Evolutionary conservation across 345 rosid species (phyloP).

Genomic region (Gossypium herbaceum): DNA sequence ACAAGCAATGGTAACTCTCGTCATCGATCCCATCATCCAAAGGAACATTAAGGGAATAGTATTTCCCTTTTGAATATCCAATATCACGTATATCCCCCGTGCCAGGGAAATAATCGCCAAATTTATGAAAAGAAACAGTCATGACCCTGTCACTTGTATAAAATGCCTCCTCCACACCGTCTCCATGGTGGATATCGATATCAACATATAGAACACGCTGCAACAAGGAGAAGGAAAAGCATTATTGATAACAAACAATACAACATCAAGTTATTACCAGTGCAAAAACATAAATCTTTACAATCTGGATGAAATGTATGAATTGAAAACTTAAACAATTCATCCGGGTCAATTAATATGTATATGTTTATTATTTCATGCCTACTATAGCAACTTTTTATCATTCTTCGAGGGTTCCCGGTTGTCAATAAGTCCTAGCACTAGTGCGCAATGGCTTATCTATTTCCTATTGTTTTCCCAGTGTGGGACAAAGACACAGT

Average conservation of each 20-base stretch:
- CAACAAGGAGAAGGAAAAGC: conserved; percentile 14
- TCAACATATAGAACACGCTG: conserved; percentile 71
- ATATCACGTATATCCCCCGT: conserved; percentile 56
- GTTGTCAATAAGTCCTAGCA: background rate
- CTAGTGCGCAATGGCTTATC: background rate
- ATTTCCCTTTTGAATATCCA: conserved; percentile 55
- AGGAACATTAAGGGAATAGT: conserved; percentile 65
- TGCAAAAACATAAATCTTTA: background rate
- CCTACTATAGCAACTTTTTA: background rate
- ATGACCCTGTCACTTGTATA: conserved; percentile 68
- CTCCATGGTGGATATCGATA: conserved; percentile 68
- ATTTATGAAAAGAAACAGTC: conserved; percentile 71
- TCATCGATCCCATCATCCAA: conserved; percentile 70
- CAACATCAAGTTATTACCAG: background rate
- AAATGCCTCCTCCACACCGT: conserved; percentile 75
- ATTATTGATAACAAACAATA: background rate
- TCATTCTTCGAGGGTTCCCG: background rate
- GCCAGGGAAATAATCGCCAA: conserved; percentile 67
- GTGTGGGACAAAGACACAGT: background rate
- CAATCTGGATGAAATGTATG: background rate
- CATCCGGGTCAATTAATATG: background rate
- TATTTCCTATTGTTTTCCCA: background rate
- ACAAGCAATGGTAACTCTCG: conserved; percentile 66
- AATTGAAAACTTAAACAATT: background rate
- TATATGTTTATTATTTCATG: background rate